Conservation (phyloP, 441 rosid species). For the Eruca vesicaria region DNA sequence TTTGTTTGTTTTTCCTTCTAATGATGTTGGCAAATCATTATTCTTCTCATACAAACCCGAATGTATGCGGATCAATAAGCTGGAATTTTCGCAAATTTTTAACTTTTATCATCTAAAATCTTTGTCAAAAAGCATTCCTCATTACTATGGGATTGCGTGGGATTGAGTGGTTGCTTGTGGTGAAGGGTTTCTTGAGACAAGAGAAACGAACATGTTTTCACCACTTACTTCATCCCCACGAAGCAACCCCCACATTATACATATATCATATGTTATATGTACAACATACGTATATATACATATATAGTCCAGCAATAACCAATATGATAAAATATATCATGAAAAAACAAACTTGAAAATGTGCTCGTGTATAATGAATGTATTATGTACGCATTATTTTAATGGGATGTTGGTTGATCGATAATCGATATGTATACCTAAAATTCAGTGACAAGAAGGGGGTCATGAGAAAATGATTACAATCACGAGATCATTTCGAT, state of each 20-base stretch:
- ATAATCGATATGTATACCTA: neutral
- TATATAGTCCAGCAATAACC: neutral
- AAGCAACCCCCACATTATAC: constrained; percentile 1
- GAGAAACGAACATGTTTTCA: constrained; percentile 38
- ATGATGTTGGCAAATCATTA: constrained; percentile 10
- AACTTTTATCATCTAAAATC: neutral
- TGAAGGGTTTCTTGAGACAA: constrained; percentile 30
- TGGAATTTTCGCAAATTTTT: neutral
- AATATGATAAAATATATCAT: neutral
- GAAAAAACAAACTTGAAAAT: neutral
- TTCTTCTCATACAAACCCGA: neutral
- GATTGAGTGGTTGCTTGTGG: constrained; percentile 32
- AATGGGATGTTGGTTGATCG: neutral
- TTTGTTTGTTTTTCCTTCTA: neutral
- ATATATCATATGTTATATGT: neutral
- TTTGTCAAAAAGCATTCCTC: neutral
- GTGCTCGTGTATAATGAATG: neutral
- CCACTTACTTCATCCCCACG: constrained; percentile 26
- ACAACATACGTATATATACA: neutral
- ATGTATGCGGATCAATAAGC: neutral
- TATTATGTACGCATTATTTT: constrained; percentile 1
- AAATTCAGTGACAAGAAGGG: neutral
- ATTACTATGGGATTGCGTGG: constrained; percentile 6
- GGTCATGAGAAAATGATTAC: neutral
- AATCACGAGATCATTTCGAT: constrained; percentile 1